A percentile compares a stretch with the other conserved stretches of the same genome.
Conservation (phyloP, 2,329 filamentous ascomycete species). For the Cytospora mali region DNA sequence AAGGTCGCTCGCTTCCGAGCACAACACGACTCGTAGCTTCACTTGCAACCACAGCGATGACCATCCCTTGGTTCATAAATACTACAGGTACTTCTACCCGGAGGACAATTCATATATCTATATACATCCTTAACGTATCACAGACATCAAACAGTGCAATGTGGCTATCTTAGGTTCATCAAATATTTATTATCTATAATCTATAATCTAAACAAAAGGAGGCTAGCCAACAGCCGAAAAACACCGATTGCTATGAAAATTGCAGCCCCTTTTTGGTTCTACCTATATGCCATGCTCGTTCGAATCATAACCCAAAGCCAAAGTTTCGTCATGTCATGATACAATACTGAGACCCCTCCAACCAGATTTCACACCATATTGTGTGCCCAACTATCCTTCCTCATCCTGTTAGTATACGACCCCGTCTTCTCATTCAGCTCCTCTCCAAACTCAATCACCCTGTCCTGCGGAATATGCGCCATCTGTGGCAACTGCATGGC, state of each 20-base stretch:
- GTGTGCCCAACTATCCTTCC: background rate
- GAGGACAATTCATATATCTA: no score
- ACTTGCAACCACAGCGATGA: no score
- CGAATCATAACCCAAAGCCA: background rate
- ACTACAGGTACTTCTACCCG: no score
- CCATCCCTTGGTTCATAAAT: no score
- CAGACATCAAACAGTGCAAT: no score
- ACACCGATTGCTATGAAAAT: background rate
- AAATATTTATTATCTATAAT: no score
- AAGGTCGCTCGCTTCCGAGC: no score
- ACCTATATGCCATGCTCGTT: background rate
- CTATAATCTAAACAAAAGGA: background rate
- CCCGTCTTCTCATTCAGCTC: conserved; percentile 4
- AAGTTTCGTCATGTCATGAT: background rate
- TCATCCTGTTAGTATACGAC: background rate
- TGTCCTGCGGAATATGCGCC: conserved; percentile 2
- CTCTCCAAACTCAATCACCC: background rate
- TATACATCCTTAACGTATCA: no score
- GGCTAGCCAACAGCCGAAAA: background rate
- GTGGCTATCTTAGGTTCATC: no score
- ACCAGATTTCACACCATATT: background rate
- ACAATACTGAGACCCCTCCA: background rate
- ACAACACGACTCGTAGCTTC: no score
- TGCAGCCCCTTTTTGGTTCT: background rate
- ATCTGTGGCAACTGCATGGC: conserved; percentile 8